Evolutionary conservation across 768 basidiomycete species (phyloP), one percentile per base, ranked within the genome.

Genomic region (Kwoniella heveanensis): DNA sequence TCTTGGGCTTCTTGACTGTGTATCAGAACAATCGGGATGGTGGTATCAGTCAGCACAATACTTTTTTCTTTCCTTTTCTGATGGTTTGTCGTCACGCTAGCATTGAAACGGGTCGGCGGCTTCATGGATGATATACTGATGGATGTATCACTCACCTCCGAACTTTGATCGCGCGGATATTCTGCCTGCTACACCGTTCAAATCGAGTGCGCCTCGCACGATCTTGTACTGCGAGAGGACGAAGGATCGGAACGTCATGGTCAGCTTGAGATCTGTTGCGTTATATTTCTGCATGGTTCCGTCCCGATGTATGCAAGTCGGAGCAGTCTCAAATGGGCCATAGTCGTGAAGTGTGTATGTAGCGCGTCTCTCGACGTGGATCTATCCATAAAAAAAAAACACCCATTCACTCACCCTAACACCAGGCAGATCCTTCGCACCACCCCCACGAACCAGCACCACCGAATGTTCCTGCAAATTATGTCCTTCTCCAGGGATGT

Each of bases 381-480:
- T n/a, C n/a, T n/a, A n/a, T n/a, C n/a, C n/a, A n/a, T n/a, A n/a
- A n/a, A n/a, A n/a, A n/a, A n/a, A n/a, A n/a, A n/a, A 52, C 22
- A 19, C 26, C 22, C 30, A 7, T 2, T 39, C 19, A 67, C 86
- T 55, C 70, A 96, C 96, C 57, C 90, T 87, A 27, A 97, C 91
- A 85, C 96, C 94, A 37, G 95, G 95, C 79, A 98, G 84, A 88
- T 99, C 96, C 83, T 97, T 94, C 1, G 92, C 89, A 82, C 92
- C 86, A 15, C 96, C 96, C 4, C 96, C 96, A 72, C 94, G 83
- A n/a, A 98, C 86, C 48, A 97, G 80, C 1, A 98, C 93, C 3
- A 98, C 95, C 80, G 89, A 90, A 75, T 99, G 96, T 79, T 98
- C 96, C 82, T 98, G 96, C 73, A 98, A 80, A 77, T 96, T 97